These are phyloP conservation scores for Lenzites betulinus DNA, from an alignment of 768 basidiomycete species.

Conservation along the genomic window DNA sequence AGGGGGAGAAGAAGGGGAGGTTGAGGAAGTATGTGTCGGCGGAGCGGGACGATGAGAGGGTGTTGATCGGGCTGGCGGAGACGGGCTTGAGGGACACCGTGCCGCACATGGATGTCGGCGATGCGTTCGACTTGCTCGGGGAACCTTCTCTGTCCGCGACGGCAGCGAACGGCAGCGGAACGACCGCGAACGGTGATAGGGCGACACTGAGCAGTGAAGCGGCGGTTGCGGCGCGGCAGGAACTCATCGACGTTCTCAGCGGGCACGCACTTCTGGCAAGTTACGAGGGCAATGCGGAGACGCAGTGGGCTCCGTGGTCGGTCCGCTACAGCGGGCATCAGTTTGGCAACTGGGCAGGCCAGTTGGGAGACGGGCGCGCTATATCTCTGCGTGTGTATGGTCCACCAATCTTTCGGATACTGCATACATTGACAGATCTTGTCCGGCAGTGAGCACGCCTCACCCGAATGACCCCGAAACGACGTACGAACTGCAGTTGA, in stretches of 20 bases:
- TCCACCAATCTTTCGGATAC: neutral
- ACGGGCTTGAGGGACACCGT: conserved; percentile 72
- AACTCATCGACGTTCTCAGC: conserved; percentile 79
- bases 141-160: conserved; percentile 49
- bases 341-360: conserved; percentile 89
- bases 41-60: conserved; percentile 51
- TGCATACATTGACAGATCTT: neutral
- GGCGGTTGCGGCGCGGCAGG: conserved; percentile 54
- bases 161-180: conserved; percentile 26
- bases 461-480: conserved; percentile 58
- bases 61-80: conserved; percentile 74
- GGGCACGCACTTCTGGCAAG: conserved; percentile 75
- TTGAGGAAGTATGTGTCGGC: conserved; percentile 48
- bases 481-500: conserved; percentile 87
- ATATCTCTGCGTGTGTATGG: conserved; percentile 66
- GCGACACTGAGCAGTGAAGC: conserved; percentile 27
- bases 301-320: conserved; percentile 65
- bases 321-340: conserved; percentile 91
- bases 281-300: conserved; percentile 32
- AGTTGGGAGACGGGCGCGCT: conserved; percentile 94
- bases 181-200: conserved; percentile 9
- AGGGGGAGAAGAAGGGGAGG: conserved; percentile 28
- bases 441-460: conserved; percentile 67
- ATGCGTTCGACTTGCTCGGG: conserved; percentile 71
- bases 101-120: conserved; percentile 86